Evolutionary conservation across 179 eudicot genomes (phyloP).

Genomic region (Vitellaria paradoxa): DNA sequence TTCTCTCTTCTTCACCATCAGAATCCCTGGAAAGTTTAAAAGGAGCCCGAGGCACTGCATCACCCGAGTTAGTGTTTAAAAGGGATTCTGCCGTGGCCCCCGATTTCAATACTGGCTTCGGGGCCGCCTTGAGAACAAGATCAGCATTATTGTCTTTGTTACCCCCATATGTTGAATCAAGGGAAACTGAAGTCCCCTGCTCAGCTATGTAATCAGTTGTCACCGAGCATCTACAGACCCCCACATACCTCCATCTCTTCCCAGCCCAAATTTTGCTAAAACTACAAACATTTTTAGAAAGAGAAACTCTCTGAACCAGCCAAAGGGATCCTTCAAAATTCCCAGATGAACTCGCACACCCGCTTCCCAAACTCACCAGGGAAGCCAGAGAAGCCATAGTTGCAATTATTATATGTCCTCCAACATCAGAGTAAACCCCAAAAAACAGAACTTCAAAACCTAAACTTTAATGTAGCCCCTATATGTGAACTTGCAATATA

Average conservation of each 20-base stretch:
- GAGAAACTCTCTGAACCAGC: constrained; percentile 44
- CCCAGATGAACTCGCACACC: constrained; percentile 48
- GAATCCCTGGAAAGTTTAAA: constrained; percentile 28
- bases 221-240: constrained; percentile 76
- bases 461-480: constrained; percentile 12
- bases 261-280: constrained; percentile 47
- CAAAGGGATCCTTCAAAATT: constrained; percentile 57
- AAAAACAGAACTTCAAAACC: constrained; percentile 16
- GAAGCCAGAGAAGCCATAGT: constrained; percentile 87
- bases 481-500: not conserved
- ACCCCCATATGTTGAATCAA: constrained; percentile 59
- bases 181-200: constrained; percentile 63
- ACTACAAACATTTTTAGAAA: constrained; percentile 49
- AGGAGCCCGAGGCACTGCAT: constrained; percentile 30
- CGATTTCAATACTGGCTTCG: constrained; percentile 60
- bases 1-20: constrained; percentile 48
- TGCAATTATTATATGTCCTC: constrained; percentile 18
- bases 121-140: constrained; percentile 68
- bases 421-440: constrained; percentile 13
- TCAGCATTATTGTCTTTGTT: constrained; percentile 58
- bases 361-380: constrained; percentile 78
- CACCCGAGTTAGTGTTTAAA: constrained; percentile 19
- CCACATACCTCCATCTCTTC: constrained; percentile 62
- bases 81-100: constrained; percentile 40
- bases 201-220: constrained; percentile 67